phyloP scores from a whole-genome alignment of 1,284 basidiomycete species.

The Ustilago hordei region DNA sequence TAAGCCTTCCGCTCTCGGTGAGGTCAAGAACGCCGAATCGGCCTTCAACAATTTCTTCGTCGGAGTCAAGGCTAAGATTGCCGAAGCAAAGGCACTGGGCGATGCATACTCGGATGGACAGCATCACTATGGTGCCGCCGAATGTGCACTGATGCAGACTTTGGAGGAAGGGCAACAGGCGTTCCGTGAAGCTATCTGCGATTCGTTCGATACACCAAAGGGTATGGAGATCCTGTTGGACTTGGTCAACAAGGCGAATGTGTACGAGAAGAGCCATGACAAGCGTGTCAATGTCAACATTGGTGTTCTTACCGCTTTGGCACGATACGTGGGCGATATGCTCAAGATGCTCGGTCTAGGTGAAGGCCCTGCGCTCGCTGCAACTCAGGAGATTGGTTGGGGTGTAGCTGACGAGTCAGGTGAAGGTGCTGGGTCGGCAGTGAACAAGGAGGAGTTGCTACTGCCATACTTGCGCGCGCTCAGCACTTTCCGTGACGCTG shows the following conservation, averaged over 20 bases:
- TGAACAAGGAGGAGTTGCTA: constrained; percentile 82
- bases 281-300: constrained; percentile 75
- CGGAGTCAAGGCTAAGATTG: constrained; percentile 81
- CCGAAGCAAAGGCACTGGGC: constrained; percentile 64
- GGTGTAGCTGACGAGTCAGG: constrained; percentile 47
- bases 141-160: constrained; percentile 71
- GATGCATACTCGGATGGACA: constrained; percentile 72
- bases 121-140: constrained; percentile 70
- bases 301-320: constrained; percentile 78
- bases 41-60: constrained; percentile 96
- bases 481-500: constrained; percentile 90
- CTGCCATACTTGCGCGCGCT: constrained; percentile 90
- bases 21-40: constrained; percentile 87
- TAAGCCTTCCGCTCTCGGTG: constrained; percentile 84
- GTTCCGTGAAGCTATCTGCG: constrained; percentile 91
- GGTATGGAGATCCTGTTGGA: constrained; percentile 84
- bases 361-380: constrained; percentile 74
- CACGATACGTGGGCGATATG: constrained; percentile 89
- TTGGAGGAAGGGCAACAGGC: constrained; percentile 80
- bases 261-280: constrained; percentile 77
- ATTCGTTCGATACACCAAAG: constrained; percentile 94
- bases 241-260: constrained; percentile 86
- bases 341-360: constrained; percentile 94
- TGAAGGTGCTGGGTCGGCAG: constrained; percentile 29
- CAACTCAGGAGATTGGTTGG: constrained; percentile 63